Evolutionary conservation across 805 yeast species (phyloP).

Genomic region (Ogataea methylovora): DNA sequence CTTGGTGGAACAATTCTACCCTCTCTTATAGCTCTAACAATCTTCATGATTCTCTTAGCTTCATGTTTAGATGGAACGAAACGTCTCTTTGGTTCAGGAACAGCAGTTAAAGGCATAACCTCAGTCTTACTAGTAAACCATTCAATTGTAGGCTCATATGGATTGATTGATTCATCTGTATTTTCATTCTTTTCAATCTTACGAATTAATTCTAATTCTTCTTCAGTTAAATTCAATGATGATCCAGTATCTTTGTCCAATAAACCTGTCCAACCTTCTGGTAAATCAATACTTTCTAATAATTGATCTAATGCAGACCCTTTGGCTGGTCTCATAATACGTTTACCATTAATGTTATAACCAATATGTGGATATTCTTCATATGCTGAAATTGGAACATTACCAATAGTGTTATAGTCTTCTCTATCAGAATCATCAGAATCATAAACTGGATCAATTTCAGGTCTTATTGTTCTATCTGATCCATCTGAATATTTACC

Average conservation of each 20-base stretch:
- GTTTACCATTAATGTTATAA: conserved; percentile 92
- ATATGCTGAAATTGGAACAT: conserved; percentile 86
- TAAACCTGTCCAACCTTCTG: conserved; percentile 98
- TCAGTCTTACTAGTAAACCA: conserved; percentile 88
- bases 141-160: conserved; percentile 90
- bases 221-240: conserved; percentile 71
- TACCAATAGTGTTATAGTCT: conserved; percentile 79
- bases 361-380: conserved; percentile 98
- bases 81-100: conserved; percentile 95
- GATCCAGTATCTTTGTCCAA: conserved; percentile 85
- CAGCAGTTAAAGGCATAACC: conserved; percentile 85
- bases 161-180: conserved; percentile 73
- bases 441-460: conserved; percentile 91
- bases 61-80: conserved; percentile 96
- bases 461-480: conserved; percentile 74
- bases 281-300: conserved; percentile 84
- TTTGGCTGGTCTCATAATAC: conserved; percentile 98
- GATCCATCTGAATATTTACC: conserved; percentile 71
- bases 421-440: conserved; percentile 89
- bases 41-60: conserved; percentile 93
- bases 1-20: conserved; percentile 84
- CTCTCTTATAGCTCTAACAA: conserved; percentile 92
- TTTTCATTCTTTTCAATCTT: conserved; percentile 81
- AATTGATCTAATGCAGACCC: conserved; percentile 91
- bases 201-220: conserved; percentile 82